A percentile compares a stretch with the other conserved stretches of the same genome.
Evolutionary conservation across 768 basidiomycete species (phyloP).

Genomic region (Polyporus arcularius): DNA sequence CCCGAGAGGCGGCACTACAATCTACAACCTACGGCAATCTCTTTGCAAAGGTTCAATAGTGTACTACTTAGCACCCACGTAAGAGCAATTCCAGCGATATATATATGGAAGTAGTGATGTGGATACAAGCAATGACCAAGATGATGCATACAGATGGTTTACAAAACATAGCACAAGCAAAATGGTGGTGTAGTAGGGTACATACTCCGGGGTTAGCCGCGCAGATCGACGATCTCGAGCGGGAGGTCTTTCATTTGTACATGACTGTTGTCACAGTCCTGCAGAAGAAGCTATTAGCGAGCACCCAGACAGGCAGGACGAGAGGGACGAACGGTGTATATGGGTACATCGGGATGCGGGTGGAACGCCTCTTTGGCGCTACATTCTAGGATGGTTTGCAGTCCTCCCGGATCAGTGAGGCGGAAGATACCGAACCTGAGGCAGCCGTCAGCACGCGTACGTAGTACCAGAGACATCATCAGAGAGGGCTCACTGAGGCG

Average conservation of each 20-base stretch:
- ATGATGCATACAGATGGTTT: neutral
- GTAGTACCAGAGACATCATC: neutral
- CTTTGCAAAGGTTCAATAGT: too few relatives aligned
- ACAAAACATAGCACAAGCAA: neutral
- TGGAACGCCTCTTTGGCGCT: slow-evolving; percentile 77
- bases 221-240: slow-evolving; percentile 85
- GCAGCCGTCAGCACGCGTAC: neutral
- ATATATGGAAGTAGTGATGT: neutral
- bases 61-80: too few relatives aligned
- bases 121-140: neutral
- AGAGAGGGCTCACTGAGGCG: slow-evolving; percentile 58
- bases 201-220: slow-evolving; percentile 27
- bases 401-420: slow-evolving; percentile 83
- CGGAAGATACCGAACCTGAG: slow-evolving; percentile 85
- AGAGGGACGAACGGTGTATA: slow-evolving; percentile 71
- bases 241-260: slow-evolving; percentile 73
- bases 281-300: neutral
- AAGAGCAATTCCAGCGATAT: neutral
- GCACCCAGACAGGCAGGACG: neutral
- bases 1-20: too few relatives aligned
- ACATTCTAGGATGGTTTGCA: slow-evolving; percentile 71
- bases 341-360: slow-evolving; percentile 80
- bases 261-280: slow-evolving; percentile 88
- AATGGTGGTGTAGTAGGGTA: neutral
- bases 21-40: too few relatives aligned